Evolutionary conservation across 352 stramenopile genomes (phyloP).

Genomic region (Blastocystis sp.): DNA sequence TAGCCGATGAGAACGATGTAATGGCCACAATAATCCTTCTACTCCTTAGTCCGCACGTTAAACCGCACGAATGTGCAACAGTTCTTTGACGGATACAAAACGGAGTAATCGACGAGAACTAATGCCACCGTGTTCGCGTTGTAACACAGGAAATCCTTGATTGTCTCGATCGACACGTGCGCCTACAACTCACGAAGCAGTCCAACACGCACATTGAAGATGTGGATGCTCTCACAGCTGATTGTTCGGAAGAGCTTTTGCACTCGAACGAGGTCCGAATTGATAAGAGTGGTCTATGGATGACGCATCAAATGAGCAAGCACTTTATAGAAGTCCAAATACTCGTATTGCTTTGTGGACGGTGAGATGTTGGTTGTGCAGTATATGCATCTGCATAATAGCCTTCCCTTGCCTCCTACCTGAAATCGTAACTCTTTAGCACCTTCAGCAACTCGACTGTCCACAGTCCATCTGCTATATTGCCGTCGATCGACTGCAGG

Average conservation of each 20-base stretch:
- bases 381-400: constrained; percentile 31
- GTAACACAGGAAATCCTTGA: constrained; percentile 45
- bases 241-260: constrained; percentile 39
- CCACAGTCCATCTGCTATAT: constrained; percentile 49
- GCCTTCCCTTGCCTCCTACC: neutral
- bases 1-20: constrained; percentile 58
- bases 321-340: constrained; percentile 59
- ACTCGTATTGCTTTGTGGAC: constrained; percentile 39
- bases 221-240: constrained; percentile 47
- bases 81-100: constrained; percentile 38
- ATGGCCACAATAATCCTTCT: constrained; percentile 48
- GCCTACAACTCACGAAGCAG: neutral
- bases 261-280: constrained; percentile 12
- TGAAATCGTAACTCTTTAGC: constrained; percentile 42
- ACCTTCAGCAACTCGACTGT: constrained; percentile 53
- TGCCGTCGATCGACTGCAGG: constrained; percentile 14
- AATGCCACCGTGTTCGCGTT: constrained; percentile 46
- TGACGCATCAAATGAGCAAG: neutral
- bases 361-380: constrained; percentile 60
- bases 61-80: constrained; percentile 38
- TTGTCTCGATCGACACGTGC: constrained; percentile 32
- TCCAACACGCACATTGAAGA: constrained; percentile 10
- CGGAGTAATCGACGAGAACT: constrained; percentile 22
- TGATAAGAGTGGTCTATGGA: neutral
- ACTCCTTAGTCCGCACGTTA: neutral